Percentiles rank a stretch among this genome's conserved stretches.
phyloP scores from a whole-genome alignment of 1,284 basidiomycete genomes.

The Boletus mariae region DNA sequence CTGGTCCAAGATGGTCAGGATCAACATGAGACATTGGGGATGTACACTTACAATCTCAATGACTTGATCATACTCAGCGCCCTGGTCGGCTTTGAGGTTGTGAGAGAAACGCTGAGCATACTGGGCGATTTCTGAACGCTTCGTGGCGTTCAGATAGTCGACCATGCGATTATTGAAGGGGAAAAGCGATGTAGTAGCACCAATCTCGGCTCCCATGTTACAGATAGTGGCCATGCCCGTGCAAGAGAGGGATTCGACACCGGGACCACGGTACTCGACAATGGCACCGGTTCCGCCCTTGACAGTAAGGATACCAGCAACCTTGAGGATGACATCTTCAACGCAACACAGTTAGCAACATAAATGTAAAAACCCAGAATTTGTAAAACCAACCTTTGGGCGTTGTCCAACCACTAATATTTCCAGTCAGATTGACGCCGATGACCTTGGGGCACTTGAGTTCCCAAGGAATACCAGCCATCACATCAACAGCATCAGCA shows the following conservation, averaged over 20 bases:
- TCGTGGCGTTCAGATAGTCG: conserved; percentile 92
- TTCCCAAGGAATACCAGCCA: conserved; percentile 98
- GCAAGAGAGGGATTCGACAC: conserved; percentile 94
- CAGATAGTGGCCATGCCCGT: conserved; percentile 99
- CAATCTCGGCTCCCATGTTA: conserved; percentile 99
- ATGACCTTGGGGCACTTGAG: conserved; percentile 99
- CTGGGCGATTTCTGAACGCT: conserved; percentile 82
- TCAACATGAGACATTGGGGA: neutral
- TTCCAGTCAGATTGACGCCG: conserved; percentile 94
- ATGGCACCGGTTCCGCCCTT: conserved; percentile 98
- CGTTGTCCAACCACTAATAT: conserved; percentile 95
- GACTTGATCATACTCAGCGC: conserved; percentile 90
- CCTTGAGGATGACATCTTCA: conserved; percentile 92
- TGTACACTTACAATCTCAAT: conserved; percentile 79
- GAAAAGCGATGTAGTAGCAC: conserved; percentile 98
- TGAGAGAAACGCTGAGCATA: conserved; percentile 90
- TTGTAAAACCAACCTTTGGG: conserved; percentile 70
- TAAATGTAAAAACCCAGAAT: neutral
- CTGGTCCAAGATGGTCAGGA: conserved; percentile 34
- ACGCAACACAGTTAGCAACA: conserved; percentile 7
- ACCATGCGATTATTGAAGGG: conserved; percentile 96
- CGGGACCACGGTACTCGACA: conserved; percentile 91
- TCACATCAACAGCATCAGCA: conserved; percentile 98
- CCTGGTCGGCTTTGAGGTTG: conserved; percentile 89
- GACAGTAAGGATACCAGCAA: conserved; percentile 95